Base-by-base conservation (phyloP, 1,139 yeast genomes). In the Meyerozyma smithsonii region DNA sequence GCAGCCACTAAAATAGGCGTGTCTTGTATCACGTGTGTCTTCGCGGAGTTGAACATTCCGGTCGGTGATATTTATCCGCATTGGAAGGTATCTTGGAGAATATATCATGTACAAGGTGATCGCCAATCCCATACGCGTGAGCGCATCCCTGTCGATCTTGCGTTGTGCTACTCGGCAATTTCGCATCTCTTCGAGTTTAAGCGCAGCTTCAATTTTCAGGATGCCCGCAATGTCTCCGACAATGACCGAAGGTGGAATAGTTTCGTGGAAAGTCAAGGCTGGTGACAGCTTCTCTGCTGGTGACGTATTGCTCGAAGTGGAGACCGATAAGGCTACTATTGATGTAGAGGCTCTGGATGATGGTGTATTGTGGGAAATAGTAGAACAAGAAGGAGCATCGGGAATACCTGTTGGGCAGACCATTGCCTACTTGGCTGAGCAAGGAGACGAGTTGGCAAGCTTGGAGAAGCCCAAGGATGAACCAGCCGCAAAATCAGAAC, bases 151-250 rank as follows among this genome's bases (percentile, higher is more conserved):
- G 34, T 16, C 21, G 12, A 11, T 18, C 21, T 8, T 30, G 12
- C 21, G 20, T 30, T 20, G 20, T 30, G 15, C 34, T 11, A 18
- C 21, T 14, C 34, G 34, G 10, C n/a, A 18, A 30, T 30, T 30
- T 18, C 34, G 21, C 34, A 30, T 30, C 20, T 30, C 30, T 8
- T n/a, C 30, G 39, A 47, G 40, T 36, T 50, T 46, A 37, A 59
- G 12, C 48, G 74, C 66, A 18, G 90, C 87, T 2, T 62, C 78
- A 28, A 69, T 81, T 41, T 87, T 85, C 63, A 79, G 72, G 41
- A 92, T 92, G 97, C 98, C 98, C 4, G 97, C 98, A 20, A 87
- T 92, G 97, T 89, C 97, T 6, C 98, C 98, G 32, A 92, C 98
- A 16, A 92, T 92, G 98, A 88, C 92, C 21, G 89, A 83, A 58